A percentile compares a stretch with the other conserved stretches of the same genome.
Evolutionary conservation across 148 eudicot species (phyloP).

Genomic region (Polygonum aviculare): DNA sequence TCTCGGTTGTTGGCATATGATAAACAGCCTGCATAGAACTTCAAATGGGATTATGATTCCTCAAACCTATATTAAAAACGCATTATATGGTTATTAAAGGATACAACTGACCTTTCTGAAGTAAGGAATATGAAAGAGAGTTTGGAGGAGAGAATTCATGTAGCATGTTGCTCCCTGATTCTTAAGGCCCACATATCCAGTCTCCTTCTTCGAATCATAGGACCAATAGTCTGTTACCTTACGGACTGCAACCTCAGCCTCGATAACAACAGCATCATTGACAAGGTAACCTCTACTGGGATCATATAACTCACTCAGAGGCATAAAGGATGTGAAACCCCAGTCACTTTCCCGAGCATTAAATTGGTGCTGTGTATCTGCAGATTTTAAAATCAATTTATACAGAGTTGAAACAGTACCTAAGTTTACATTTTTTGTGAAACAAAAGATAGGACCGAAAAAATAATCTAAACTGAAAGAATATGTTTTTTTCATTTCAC

Average conservation of each 20-base stretch:
- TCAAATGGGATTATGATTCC: not conserved
- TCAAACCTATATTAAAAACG: not conserved
- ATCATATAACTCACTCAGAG: constrained; percentile 20
- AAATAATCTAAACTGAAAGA: too few species aligned
- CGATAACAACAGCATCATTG: constrained; percentile 24
- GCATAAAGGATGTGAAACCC: constrained; percentile 25
- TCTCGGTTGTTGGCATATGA: constrained; percentile 98
- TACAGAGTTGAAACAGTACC: not conserved
- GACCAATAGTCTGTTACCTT: constrained; percentile 80
- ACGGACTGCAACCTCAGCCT: constrained; percentile 92
- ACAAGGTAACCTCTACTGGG: constrained; percentile 19
- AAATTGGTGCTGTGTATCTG: constrained; percentile 24
- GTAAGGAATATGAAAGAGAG: constrained; percentile 84
- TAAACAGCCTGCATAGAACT: constrained; percentile 63
- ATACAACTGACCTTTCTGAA: constrained; percentile 69
- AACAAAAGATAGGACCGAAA: too few species aligned
- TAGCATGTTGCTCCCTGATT: constrained; percentile 98
- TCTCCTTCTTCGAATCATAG: constrained; percentile 89
- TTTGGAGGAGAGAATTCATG: constrained; percentile 94
- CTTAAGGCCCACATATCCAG: constrained; percentile 92
- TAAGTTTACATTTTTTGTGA: too few species aligned
- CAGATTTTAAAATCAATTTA: not conserved
- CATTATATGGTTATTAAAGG: not conserved
- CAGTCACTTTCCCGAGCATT: constrained; percentile 20
- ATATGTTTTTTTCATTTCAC: not conserved